A percentile compares a stretch with the other conserved stretches of the same genome.
Conservation (phyloP, 208 protist genomes). For the Trichomonas vaginalis region DNA sequence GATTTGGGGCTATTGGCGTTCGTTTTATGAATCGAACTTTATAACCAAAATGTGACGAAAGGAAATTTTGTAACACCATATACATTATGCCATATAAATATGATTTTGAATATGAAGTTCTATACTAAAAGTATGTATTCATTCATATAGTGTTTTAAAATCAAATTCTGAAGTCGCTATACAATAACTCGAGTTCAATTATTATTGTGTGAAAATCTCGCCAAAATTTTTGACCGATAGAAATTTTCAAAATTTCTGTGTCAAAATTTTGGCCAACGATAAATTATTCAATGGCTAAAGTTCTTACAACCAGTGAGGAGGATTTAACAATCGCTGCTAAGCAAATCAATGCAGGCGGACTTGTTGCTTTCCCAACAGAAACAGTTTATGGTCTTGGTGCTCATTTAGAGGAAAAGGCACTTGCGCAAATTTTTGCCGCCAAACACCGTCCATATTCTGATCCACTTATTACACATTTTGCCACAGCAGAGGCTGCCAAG, state of each 20-base stretch:
- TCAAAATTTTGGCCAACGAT: neutral
- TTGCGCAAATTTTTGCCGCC: conserved; percentile 66
- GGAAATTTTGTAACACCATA: too few species aligned
- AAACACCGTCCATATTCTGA: conserved; percentile 74
- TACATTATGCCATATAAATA: too few species aligned
- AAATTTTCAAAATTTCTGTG: too few species aligned
- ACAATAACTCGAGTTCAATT: too few species aligned
- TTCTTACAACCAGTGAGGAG: neutral
- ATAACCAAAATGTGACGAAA: too few species aligned
- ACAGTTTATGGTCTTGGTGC: conserved; percentile 93
- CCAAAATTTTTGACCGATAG: neutral
- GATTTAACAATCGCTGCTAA: conserved; percentile 18
- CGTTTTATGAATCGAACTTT: too few species aligned
- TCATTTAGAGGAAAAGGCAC: conserved; percentile 58
- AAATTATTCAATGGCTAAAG: neutral
- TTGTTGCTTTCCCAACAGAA: conserved; percentile 89
- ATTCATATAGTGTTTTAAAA: too few species aligned
- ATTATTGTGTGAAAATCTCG: neutral
- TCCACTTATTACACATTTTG: conserved; percentile 81
- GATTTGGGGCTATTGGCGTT: too few species aligned
- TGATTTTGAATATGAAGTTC: too few species aligned
- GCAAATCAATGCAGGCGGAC: conserved; percentile 21
- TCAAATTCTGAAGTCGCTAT: too few species aligned
- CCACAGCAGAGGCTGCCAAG: neutral
- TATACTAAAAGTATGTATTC: too few species aligned